A percentile compares a stretch with the other conserved stretches of the same genome.
These are phyloP conservation scores for Microsporum ferrugineum DNA, from an alignment of 2,329 filamentous ascomycete species.

Conservation along the genomic window DNA sequence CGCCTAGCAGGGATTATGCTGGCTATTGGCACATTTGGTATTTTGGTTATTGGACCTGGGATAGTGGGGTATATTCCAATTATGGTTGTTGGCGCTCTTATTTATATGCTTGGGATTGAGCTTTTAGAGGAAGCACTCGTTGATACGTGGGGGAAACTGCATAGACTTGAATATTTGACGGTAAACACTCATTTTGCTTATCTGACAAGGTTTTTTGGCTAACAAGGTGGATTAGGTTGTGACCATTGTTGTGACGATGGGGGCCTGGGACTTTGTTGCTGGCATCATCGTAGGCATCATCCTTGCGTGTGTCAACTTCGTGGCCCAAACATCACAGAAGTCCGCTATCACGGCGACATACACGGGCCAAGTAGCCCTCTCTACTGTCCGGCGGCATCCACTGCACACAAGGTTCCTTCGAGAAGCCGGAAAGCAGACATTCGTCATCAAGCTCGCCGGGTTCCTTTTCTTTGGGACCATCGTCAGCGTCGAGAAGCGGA, in stretches of 20 bases:
- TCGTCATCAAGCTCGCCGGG: conserved; percentile 80
- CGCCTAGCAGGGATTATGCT: conserved; percentile 78
- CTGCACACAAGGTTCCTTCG: conserved; percentile 78
- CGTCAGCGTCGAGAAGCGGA: conserved; percentile 82
- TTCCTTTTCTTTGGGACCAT: conserved; percentile 99
- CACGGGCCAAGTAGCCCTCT: conserved; percentile 76
- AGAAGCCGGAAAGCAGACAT: conserved; percentile 76
- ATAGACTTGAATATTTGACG: conserved; percentile 77
- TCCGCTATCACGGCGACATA: conserved; percentile 86
- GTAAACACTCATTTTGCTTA: conserved; percentile 36
- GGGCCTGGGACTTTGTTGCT: conserved; percentile 88
- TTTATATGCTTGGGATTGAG: conserved; percentile 90
- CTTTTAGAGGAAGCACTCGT: conserved; percentile 79
- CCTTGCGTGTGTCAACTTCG: conserved; percentile 79
- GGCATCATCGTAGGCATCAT: conserved; percentile 88
- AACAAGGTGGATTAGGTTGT: conserved; percentile 46
- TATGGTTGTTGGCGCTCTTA: conserved; percentile 91
- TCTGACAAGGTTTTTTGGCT: too few species aligned
- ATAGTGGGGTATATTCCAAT: conserved; percentile 92
- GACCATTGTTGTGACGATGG: conserved; percentile 89
- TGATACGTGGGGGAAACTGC: conserved; percentile 77
- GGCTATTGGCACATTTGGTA: conserved; percentile 63
- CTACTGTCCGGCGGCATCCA: conserved; percentile 82
- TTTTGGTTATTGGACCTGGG: conserved; percentile 74
- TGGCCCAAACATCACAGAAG: conserved; percentile 80